Percentiles rank a stretch among this genome's conserved stretches.
Conservation (phyloP, 1,284 basidiomycete genomes). For the Peniophora sp. region DNA sequence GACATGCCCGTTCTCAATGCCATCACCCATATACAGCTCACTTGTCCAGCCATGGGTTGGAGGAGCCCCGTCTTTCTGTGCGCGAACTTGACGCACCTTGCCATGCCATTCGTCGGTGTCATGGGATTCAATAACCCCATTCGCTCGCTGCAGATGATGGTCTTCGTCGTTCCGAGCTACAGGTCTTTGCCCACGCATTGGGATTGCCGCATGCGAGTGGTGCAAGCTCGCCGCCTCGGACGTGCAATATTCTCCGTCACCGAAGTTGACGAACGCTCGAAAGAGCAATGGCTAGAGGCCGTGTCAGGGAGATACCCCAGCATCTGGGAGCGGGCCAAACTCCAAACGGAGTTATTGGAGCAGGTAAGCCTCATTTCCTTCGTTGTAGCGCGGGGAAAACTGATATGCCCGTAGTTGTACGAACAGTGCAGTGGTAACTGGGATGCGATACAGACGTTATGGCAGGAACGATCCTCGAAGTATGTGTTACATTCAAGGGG, state of each 20-base stretch:
- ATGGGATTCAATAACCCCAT: not conserved
- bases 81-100: not conserved
- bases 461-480: not conserved
- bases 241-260: not conserved
- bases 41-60: not conserved
- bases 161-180: not conserved
- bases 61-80: not conserved
- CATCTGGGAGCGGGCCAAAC: not conserved
- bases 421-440: not conserved
- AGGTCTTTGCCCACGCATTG: not conserved
- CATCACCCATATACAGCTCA: not conserved
- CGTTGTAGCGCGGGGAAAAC: not conserved
- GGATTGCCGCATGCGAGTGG: not conserved
- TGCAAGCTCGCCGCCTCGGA: not conserved
- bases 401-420: not conserved
- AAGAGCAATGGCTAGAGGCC: not conserved
- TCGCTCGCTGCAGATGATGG: not conserved
- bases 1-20: not conserved
- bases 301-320: not conserved
- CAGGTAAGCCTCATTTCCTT: not conserved
- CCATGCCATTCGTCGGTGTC: not conserved
- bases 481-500: not conserved
- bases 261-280: not conserved
- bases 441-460: not conserved
- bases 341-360: not conserved